Evolutionary conservation across 768 basidiomycete genomes (phyloP).

Genomic region (Tulasnella sp.): DNA sequence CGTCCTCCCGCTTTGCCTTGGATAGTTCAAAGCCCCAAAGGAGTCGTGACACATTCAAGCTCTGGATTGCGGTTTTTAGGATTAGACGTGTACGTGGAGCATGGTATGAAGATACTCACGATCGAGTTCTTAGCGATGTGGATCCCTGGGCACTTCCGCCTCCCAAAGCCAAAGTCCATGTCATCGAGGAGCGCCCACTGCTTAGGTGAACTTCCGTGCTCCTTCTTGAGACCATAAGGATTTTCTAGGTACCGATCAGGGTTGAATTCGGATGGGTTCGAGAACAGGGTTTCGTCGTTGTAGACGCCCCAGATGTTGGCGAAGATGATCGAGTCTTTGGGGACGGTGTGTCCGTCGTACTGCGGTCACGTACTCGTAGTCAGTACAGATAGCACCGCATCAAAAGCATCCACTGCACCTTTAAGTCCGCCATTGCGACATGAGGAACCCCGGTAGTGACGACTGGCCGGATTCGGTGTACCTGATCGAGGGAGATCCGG

Average conservation of each 20-base stretch:
- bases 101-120: neutral
- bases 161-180: constrained; percentile 16
- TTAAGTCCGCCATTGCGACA: constrained; percentile 11
- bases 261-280: constrained; percentile 41
- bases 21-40: constrained; percentile 15
- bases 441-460: constrained; percentile 23
- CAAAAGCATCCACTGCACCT: neutral
- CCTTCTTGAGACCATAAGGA: neutral
- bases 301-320: constrained; percentile 30
- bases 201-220: neutral
- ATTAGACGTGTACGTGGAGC: neutral
- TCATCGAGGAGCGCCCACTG: neutral
- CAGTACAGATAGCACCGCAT: neutral
- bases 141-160: constrained; percentile 28
- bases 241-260: constrained; percentile 42
- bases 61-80: neutral
- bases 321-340: constrained; percentile 27
- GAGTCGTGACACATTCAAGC: constrained; percentile 3
- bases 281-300: constrained; percentile 30
- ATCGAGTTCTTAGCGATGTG: constrained; percentile 25
- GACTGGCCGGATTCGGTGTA: constrained; percentile 15
- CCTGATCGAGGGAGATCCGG: neutral
- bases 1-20: constrained; percentile 8
- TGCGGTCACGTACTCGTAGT: neutral
- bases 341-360: constrained; percentile 23